These are phyloP conservation scores for Diaporthe sp. DNA, from an alignment of 2,329 filamentous ascomycete species.

Conservation along the genomic window DNA sequence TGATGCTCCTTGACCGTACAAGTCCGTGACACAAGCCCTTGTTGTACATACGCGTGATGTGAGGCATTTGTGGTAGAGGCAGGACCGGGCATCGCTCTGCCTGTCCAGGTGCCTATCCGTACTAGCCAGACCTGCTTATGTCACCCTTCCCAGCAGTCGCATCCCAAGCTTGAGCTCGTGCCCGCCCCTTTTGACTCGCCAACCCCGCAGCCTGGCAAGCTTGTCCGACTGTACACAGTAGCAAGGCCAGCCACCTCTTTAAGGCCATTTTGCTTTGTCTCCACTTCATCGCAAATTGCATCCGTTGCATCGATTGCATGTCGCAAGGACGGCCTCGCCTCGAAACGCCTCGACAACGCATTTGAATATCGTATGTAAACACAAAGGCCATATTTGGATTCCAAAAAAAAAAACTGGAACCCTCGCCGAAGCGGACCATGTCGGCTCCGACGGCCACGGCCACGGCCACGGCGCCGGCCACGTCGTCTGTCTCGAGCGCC, in stretches of 20 bases:
- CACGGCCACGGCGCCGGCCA: slow-evolving; percentile 35
- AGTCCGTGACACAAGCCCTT: neutral
- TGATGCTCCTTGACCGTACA: neutral
- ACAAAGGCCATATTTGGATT: neutral
- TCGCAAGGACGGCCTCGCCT: slow-evolving; percentile 26
- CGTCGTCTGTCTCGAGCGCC: slow-evolving; percentile 35
- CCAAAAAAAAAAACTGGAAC: slow-evolving; percentile 37
- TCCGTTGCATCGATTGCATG: slow-evolving; percentile 40
- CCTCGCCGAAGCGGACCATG: slow-evolving; percentile 27
- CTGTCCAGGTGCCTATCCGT: no score
- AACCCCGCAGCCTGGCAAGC: slow-evolving; percentile 35
- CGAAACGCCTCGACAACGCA: slow-evolving; percentile 35
- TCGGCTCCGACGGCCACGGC: slow-evolving; percentile 38
- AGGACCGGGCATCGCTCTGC: neutral
- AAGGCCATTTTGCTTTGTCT: slow-evolving; percentile 34
- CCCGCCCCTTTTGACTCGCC: slow-evolving; percentile 23
- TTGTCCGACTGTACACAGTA: slow-evolving; percentile 12
- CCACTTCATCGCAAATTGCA: slow-evolving; percentile 40
- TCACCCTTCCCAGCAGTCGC: slow-evolving; percentile 19
- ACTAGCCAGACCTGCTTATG: neutral
- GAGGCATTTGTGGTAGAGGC: neutral
- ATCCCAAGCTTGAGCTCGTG: neutral
- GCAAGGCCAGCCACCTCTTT: slow-evolving; percentile 38
- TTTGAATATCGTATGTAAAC: slow-evolving; percentile 1
- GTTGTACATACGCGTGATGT: no score